phyloP scores from a whole-genome alignment of 2,329 filamentous ascomycete species.

The Curvularia eragrostidis region DNA sequence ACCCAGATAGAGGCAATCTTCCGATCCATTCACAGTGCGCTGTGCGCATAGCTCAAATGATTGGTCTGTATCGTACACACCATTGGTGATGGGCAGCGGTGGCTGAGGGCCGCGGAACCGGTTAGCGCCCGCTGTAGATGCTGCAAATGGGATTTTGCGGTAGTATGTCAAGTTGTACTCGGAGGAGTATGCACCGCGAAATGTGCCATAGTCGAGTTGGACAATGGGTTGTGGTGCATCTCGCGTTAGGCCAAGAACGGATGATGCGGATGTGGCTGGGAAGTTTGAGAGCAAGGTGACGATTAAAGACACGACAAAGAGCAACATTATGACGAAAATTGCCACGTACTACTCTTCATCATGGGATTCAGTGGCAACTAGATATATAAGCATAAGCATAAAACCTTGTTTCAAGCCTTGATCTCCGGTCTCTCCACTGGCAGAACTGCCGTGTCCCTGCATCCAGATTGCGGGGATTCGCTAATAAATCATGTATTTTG shows the following conservation, averaged over 20 bases:
- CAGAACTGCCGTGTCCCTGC: neutral
- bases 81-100: conserved; percentile 56
- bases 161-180: conserved; percentile 66
- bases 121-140: conserved; percentile 64
- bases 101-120: conserved; percentile 68
- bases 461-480: conserved; percentile 10
- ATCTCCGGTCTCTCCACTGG: neutral
- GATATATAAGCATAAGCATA: neutral
- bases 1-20: conserved; percentile 68
- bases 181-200: conserved; percentile 60
- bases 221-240: conserved; percentile 30
- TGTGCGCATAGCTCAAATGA: conserved; percentile 66
- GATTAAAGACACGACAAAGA: conserved; percentile 3
- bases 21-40: conserved; percentile 61
- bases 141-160: conserved; percentile 67
- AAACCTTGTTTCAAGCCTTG: neutral
- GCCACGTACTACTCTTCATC: neutral
- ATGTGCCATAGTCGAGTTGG: conserved; percentile 51
- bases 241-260: conserved; percentile 4
- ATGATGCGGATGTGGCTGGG: conserved; percentile 18
- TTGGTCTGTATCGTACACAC: conserved; percentile 62
- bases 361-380: neutral
- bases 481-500: too few species aligned
- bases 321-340: conserved; percentile 21
- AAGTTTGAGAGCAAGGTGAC: conserved; percentile 14